phyloP scores from a whole-genome alignment of 495 filamentous ascomycete species.

The Margaritispora aquatica region DNA sequence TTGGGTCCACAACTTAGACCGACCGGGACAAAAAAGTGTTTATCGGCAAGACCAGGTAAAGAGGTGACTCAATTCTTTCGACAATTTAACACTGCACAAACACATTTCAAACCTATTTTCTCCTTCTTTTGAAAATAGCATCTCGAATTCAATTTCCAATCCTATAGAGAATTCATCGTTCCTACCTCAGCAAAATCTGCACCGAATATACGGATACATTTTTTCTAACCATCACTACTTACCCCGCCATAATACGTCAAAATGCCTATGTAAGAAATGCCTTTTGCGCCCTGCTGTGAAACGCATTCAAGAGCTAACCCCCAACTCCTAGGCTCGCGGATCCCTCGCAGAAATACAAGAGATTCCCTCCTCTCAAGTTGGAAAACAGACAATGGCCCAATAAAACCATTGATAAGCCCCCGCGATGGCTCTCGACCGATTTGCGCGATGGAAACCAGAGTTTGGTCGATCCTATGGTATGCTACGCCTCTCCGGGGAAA shows the following conservation, averaged over 20 bases:
- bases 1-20: too few relatives aligned
- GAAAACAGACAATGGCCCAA: conserved; percentile 89
- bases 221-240: not conserved
- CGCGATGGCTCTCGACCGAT: conserved; percentile 82
- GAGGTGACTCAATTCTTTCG: too few relatives aligned
- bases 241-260: conserved; percentile 16
- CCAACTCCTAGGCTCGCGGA: conserved; percentile 73
- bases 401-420: conserved; percentile 69
- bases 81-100: too few relatives aligned
- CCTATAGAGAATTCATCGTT: too few relatives aligned
- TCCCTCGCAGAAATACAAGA: conserved; percentile 87
- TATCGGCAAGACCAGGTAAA: too few relatives aligned
- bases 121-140: too few relatives aligned
- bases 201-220: not conserved
- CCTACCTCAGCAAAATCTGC: too few relatives aligned
- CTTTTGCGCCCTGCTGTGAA: not conserved
- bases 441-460: conserved; percentile 86
- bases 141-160: too few relatives aligned
- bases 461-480: conserved; percentile 83
- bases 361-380: conserved; percentile 66
- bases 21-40: too few relatives aligned
- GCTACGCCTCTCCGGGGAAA: conserved; percentile 8
- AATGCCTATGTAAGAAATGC: conserved; percentile 22
- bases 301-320: not conserved
- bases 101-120: too few relatives aligned